Conservation (phyloP, 495 filamentous ascomycete genomes). For the Daldinia concentrica region DNA sequence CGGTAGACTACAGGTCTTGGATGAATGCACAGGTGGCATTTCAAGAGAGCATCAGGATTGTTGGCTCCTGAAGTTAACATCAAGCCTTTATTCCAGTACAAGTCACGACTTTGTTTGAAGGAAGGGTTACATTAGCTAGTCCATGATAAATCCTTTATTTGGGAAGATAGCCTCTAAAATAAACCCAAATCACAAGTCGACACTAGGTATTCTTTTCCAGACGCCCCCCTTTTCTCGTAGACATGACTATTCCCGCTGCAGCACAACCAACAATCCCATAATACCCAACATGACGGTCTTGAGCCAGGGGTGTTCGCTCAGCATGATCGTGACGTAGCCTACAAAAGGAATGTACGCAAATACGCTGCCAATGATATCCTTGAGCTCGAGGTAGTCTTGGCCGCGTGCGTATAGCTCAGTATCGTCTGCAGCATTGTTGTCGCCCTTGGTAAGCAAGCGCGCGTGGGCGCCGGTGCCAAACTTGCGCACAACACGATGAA, state of each 20-base stretch:
- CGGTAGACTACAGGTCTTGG: too few relatives aligned
- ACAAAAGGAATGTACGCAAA: conserved; percentile 94
- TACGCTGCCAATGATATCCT: conserved; percentile 94
- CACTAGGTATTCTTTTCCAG: not conserved
- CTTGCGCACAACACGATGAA: conserved; percentile 83
- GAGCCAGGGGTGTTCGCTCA: conserved; percentile 96
- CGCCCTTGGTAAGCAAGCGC: conserved; percentile 90
- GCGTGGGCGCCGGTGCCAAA: conserved; percentile 67
- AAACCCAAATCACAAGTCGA: not conserved
- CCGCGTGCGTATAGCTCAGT: conserved; percentile 88
- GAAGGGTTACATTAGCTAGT: not conserved
- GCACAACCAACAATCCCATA: conserved; percentile 93
- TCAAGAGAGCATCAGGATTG: not conserved
- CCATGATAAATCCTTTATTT: not conserved
- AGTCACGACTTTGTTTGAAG: not conserved
- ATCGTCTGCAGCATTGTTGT: conserved; percentile 95
- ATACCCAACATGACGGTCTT: conserved; percentile 93
- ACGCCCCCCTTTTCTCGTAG: not conserved
- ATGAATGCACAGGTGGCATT: not conserved
- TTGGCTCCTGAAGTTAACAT: not conserved
- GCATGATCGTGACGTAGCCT: conserved; percentile 96
- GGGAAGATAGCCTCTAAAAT: not conserved
- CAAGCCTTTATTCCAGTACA: not conserved
- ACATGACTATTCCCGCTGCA: conserved; percentile 80
- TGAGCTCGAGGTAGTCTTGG: conserved; percentile 84